phyloP scores from a whole-genome alignment of 2,329 filamentous ascomycete species.

The Passalora sequoiae region DNA sequence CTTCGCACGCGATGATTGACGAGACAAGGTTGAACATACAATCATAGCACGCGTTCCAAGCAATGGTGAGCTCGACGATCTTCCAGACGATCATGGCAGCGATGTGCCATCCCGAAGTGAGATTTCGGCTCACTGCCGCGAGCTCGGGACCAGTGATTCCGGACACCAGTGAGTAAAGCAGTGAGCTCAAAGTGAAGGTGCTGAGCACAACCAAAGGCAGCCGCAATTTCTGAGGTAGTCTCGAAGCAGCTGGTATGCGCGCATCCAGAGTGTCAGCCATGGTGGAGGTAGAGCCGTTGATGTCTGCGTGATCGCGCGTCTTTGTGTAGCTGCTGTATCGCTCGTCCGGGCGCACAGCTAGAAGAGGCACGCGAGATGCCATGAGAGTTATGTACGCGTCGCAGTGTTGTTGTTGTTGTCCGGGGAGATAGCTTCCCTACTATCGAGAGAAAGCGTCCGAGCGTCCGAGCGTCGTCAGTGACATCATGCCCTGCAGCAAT shows the following conservation, averaged over 20 bases:
- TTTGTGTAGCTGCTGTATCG: constrained; percentile 22
- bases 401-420: too few species aligned
- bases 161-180: constrained; percentile 59
- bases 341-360: constrained; percentile 29
- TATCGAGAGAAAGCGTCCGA: too few species aligned
- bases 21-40: constrained; percentile 43
- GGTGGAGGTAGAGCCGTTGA: constrained; percentile 7
- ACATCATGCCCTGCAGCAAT: too few species aligned
- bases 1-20: too few species aligned
- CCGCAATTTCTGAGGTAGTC: constrained; percentile 35
- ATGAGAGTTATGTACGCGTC: too few species aligned
- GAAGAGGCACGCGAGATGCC: constrained; percentile 29
- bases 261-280: constrained; percentile 8
- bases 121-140: constrained; percentile 58
- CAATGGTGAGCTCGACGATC: constrained; percentile 61
- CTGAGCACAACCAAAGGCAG: constrained; percentile 45
- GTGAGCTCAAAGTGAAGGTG: constrained; percentile 57
- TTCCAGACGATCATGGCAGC: constrained; percentile 52
- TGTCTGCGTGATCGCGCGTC: constrained; percentile 14
- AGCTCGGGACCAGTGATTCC: constrained; percentile 61
- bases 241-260: constrained; percentile 3
- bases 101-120: constrained; percentile 60
- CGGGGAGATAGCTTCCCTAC: too few species aligned
- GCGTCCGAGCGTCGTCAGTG: too few species aligned
- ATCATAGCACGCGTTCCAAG: constrained; percentile 71